phyloP scores from a whole-genome alignment of 257 asterid species.

The Solanum verrucosum region DNA sequence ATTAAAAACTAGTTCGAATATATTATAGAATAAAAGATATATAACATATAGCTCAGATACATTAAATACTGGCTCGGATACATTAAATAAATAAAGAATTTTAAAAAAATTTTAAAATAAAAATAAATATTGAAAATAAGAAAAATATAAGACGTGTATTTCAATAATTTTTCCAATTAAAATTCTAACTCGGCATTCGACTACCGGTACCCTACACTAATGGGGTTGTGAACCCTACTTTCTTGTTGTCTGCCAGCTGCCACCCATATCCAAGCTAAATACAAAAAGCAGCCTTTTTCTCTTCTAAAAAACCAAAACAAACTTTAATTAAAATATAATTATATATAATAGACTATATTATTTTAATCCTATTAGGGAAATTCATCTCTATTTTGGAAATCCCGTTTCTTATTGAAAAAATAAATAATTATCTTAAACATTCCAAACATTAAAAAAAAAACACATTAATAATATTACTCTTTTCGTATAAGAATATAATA shows the following conservation, averaged over 20 bases:
- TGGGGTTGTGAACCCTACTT: not conserved
- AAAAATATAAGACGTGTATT: too few relatives aligned
- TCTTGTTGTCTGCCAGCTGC: not conserved
- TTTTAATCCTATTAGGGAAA: not conserved
- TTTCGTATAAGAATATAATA: not conserved
- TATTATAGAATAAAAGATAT: too few relatives aligned
- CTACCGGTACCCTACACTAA: not conserved
- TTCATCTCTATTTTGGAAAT: not conserved
- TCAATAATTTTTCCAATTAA: too few relatives aligned
- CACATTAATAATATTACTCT: not conserved
- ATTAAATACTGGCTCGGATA: too few relatives aligned
- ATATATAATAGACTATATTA: not conserved
- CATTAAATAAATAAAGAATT: too few relatives aligned
- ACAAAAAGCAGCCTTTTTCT: not conserved
- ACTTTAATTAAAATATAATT: not conserved
- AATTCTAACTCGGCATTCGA: not conserved
- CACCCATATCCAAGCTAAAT: not conserved
- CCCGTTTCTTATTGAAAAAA: not conserved
- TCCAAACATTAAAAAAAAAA: not conserved
- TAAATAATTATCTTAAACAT: not conserved
- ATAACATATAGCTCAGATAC: too few relatives aligned
- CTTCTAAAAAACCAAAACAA: not conserved
- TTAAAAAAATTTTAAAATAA: too few relatives aligned
- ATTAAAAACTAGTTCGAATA: too few relatives aligned
- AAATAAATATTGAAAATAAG: accelerated